Base-by-base conservation (phyloP, 306 rosid species). In the Begonia masoniana region DNA sequence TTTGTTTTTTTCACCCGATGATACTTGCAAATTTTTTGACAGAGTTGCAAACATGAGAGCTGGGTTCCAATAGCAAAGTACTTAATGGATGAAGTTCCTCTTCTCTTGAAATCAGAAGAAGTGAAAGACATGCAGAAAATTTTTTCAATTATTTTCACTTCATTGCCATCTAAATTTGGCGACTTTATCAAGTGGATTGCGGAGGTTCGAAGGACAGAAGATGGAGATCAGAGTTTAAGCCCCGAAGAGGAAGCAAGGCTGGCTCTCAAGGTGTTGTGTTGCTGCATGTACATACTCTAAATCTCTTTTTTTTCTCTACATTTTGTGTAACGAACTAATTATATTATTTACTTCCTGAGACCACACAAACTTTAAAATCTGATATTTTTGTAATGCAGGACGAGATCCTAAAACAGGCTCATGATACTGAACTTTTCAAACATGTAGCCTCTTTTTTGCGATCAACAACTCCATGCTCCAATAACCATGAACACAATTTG, bases 41-140 rank as follows among this genome's bases (percentile, higher is more conserved):
- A 89, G 97, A 85, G 95, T 72, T 89, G 97, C 74, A 89, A 83
- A 77, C 95, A 89, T n/a, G 85, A 82, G 73, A 81, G 94, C 63
- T 89, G 95, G 97, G 63, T 69, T 55, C 65, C 72, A 56, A 72
- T 89, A 61, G 97, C 94, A 1, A 80, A 80, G 56, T 83, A 78
- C 77, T 69, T 89, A 21, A 75, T 78, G 67, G 94, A 82, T 41
- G 95, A 82, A 60, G 80, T 82, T 65, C 87, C 94, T 68, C 56
- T 74, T 71, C 80, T 89, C 66, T 75, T 89, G 66, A 75, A 76
- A 62, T 80, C 87, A 43, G 75, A 74, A 64, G 74, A 69, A 39
- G 67, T 85, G 69, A 69, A 74, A 60, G 80, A 76, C 69, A 59
- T 75, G 60, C 78, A 75, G 50, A 63, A 69, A 51, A 82, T 82